Conservation (phyloP, 2,329 filamentous ascomycete genomes). For the Fusarium tupiense region DNA sequence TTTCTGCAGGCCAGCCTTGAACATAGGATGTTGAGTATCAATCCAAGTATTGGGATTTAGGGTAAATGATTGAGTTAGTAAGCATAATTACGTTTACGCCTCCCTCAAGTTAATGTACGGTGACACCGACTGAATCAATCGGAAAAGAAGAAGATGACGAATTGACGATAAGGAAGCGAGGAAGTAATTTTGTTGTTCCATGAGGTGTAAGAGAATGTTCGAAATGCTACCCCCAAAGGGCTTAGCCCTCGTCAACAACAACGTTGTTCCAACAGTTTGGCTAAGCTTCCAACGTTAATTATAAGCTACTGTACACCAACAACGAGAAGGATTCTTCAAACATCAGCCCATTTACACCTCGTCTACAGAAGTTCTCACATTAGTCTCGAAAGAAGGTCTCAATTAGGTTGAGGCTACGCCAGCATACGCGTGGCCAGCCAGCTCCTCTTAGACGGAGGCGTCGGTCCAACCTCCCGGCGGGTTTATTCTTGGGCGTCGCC, state of each 20-base stretch:
- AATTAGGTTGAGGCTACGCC: slow-evolving; percentile 26
- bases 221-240: neutral
- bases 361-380: slow-evolving; percentile 13
- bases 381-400: neutral
- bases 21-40: neutral
- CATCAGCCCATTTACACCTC: slow-evolving; percentile 7
- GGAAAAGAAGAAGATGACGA: neutral
- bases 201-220: neutral
- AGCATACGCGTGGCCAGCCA: slow-evolving; percentile 39
- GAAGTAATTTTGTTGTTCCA: neutral
- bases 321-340: neutral
- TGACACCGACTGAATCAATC: neutral
- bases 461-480: slow-evolving; percentile 15
- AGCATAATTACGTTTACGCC: neutral
- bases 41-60: neutral
- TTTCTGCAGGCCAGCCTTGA: neutral
- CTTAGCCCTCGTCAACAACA: neutral
- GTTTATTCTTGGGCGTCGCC: slow-evolving; percentile 32
- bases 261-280: neutral
- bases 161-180: neutral
- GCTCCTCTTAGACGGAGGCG: slow-evolving; percentile 1
- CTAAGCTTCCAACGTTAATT: neutral
- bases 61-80: neutral
- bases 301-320: neutral
- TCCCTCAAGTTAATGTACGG: neutral